Base-by-base conservation (phyloP, 1,284 basidiomycete species). In the Schizopora paradoxa region DNA sequence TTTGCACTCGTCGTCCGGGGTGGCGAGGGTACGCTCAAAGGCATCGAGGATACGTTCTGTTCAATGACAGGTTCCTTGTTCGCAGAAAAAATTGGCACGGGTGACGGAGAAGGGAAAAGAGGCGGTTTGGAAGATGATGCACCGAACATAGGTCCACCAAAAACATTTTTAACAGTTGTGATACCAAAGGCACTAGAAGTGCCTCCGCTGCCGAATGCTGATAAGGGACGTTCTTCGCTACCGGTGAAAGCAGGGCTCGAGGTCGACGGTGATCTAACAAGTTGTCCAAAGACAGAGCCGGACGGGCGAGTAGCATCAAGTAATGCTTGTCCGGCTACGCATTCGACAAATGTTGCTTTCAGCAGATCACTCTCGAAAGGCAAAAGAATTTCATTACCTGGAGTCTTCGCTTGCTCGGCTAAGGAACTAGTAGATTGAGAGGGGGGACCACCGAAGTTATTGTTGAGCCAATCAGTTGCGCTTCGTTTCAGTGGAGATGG, bases 401-500 rank as follows among this genome's bases (percentile, higher is more conserved):
- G n/a, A n/a, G n/a, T n/a, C n/a, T n/a, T n/a, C n/a, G n/a, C n/a
- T n/a, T n/a, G n/a, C n/a, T n/a, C n/a, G n/a, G n/a, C n/a, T n/a
- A n/a, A n/a, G n/a, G n/a, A n/a, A n/a, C n/a, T 14, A 33, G 41
- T 35, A 21, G n/a, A 19, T 23, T 58, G 50, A 7, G 59, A 56
- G 18, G 63, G 61, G 28, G 53, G 53, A n/a, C 39, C 21, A 51
- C 59, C 66, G 52, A 68, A 66, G 37, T 61, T 67, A 43, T 61
- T 61, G n/a, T 58, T 56, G 4, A 66, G 48, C 72, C 70, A 73
- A 45, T 64, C 65, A 1, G 68, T 66, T 5, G 64, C 66, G 35
- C 59, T 63, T n/a, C 56, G 57, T 48, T 61, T 58, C 26, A 59
- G 45, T 2, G 47, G 53, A 23, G 45, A 22, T 43, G 53, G 19